These are phyloP conservation scores for Neurospora discreta DNA, from an alignment of 495 filamentous ascomycete species.

Conservation along the genomic window DNA sequence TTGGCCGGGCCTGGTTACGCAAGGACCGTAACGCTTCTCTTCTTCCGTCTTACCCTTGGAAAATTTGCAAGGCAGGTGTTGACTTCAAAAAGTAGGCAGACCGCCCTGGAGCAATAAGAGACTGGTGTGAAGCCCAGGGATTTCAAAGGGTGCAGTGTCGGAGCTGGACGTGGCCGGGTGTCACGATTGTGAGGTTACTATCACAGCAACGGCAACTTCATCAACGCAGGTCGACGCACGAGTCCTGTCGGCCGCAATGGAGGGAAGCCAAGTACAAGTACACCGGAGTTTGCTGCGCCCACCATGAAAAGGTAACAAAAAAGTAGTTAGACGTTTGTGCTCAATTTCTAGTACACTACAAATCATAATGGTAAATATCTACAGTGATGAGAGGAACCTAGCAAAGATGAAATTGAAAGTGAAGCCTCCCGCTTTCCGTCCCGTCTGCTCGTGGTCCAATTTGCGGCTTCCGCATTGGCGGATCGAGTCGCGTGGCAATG, in stretches of 20 bases:
- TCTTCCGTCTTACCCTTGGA: neutral
- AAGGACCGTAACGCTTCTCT: neutral
- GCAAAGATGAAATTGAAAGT: neutral
- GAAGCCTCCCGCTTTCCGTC: neutral
- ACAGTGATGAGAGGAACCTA: neutral
- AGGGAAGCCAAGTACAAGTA: neutral
- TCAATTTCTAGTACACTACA: too few species aligned
- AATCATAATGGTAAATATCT: neutral
- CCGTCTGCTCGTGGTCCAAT: neutral
- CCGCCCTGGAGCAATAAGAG: neutral
- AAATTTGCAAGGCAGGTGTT: neutral
- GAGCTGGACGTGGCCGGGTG: neutral
- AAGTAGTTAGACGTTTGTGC: neutral
- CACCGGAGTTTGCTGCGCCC: neutral
- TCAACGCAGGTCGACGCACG: neutral
- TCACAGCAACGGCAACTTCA: neutral
- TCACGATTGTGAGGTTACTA: neutral
- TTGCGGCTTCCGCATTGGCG: neutral
- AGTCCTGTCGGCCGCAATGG: neutral
- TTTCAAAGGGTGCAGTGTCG: neutral
- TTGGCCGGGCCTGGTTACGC: neutral
- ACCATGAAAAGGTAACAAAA: neutral
- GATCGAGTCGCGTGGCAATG: neutral
- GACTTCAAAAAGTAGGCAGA: neutral
- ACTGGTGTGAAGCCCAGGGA: neutral